Conservation (phyloP, 1,284 basidiomycete genomes). For the Leccinum fallax region DNA sequence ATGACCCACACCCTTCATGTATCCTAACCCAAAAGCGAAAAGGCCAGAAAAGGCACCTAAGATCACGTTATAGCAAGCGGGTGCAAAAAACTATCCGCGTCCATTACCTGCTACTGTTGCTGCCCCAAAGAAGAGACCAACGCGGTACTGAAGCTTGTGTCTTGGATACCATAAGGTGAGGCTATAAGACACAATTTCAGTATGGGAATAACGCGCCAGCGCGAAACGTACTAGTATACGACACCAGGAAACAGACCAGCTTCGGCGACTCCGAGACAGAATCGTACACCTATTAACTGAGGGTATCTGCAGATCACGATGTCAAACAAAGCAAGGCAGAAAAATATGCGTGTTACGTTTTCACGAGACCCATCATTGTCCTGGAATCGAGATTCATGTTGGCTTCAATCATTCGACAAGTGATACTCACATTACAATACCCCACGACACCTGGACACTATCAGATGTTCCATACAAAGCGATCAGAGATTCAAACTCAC, state of each 20-base stretch:
- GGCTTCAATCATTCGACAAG: background rate
- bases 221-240: slow-evolving; percentile 55
- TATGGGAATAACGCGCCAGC: slow-evolving; percentile 30
- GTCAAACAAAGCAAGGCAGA: slow-evolving; percentile 3
- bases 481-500: slow-evolving; percentile 29
- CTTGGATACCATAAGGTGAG: slow-evolving; percentile 41
- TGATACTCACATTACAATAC: slow-evolving; percentile 46
- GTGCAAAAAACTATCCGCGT: no score
- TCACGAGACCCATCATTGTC: slow-evolving; percentile 68
- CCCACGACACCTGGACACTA: slow-evolving; percentile 46
- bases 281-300: slow-evolving; percentile 59
- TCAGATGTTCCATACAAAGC: slow-evolving; percentile 1
- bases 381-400: slow-evolving; percentile 34
- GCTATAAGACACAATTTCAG: slow-evolving; percentile 14
- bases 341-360: slow-evolving; percentile 44
- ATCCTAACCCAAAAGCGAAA: slow-evolving; percentile 30
- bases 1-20: slow-evolving; percentile 30
- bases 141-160: slow-evolving; percentile 39
- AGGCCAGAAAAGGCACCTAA: slow-evolving; percentile 39
- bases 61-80: slow-evolving; percentile 21
- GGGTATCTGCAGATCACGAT: slow-evolving; percentile 45
- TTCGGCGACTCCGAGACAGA: slow-evolving; percentile 67
- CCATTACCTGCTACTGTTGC: slow-evolving; percentile 29
- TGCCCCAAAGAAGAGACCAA: slow-evolving; percentile 43
- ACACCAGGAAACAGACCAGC: slow-evolving; percentile 73